These are phyloP conservation scores for Dimargaris cristalligena DNA, from an alignment of 192 early-diverging fungal species.

Conservation along the genomic window DNA sequence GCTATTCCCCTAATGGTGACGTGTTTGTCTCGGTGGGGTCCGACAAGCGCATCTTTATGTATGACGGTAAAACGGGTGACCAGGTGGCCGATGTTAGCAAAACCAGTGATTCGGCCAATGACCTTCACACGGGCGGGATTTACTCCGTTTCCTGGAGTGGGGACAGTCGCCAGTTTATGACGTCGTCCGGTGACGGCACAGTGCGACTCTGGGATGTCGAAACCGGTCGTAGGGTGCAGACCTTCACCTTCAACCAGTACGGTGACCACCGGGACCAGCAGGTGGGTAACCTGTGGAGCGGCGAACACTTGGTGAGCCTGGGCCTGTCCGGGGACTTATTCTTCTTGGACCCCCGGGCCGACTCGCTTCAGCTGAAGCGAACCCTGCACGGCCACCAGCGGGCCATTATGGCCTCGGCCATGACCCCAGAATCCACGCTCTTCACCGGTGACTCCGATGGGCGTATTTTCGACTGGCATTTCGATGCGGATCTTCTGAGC, in stretches of 20 bases:
- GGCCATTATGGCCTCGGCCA: constrained; percentile 52
- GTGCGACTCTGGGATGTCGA: constrained; percentile 84
- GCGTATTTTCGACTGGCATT: constrained; percentile 60
- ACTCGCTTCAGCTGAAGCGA: constrained; percentile 8
- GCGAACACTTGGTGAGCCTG: constrained; percentile 49
- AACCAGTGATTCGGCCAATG: constrained; percentile 24
- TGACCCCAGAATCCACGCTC: constrained; percentile 42
- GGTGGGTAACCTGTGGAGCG: constrained; percentile 84
- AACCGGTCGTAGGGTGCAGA: constrained; percentile 43
- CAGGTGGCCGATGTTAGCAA: constrained; percentile 27
- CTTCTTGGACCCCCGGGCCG: constrained; percentile 39
- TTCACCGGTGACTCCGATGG: constrained; percentile 90
- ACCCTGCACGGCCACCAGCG: constrained; percentile 57
- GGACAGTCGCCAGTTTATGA: constrained; percentile 54
- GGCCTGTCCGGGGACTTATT: constrained; percentile 80
- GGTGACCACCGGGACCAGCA: constrained; percentile 38
- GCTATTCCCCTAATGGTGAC: constrained; percentile 66
- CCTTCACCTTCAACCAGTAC: constrained; percentile 38
- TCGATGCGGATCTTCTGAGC: constrained; percentile 18
- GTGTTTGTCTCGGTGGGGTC: constrained; percentile 69
- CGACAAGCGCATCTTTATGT: constrained; percentile 83
- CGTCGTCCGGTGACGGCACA: constrained; percentile 73
- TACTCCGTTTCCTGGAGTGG: constrained; percentile 79
- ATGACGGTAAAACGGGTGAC: constrained; percentile 83
- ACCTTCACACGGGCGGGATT: constrained; percentile 61